A percentile compares a stretch with the other conserved stretches of the same genome.
phyloP scores from a whole-genome alignment of 1,139 yeast genomes.

The Sugiyamaella grinbergsii region DNA sequence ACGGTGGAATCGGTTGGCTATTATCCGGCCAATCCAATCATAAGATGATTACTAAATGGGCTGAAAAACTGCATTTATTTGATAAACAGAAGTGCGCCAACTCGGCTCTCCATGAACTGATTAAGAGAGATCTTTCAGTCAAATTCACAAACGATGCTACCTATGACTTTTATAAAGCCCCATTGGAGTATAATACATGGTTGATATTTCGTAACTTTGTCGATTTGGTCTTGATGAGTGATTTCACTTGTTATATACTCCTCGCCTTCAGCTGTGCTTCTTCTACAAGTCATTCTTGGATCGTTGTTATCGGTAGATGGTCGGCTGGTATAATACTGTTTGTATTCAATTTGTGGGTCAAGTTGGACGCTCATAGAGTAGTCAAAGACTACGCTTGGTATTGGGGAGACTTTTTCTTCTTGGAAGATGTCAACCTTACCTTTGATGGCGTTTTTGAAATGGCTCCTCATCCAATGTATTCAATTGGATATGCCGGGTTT shows the following conservation, averaged over 20 bases:
- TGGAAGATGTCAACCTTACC: constrained; percentile 76
- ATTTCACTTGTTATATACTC: constrained; percentile 74
- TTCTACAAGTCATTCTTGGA: constrained; percentile 45
- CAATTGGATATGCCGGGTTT: constrained; percentile 86
- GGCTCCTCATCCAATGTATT: constrained; percentile 94
- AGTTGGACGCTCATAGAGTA: constrained; percentile 84
- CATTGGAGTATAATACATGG: constrained; percentile 85
- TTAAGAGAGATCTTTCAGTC: constrained; percentile 54
- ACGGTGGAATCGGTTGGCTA: constrained; percentile 76
- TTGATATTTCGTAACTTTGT: constrained; percentile 76
- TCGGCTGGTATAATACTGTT: constrained; percentile 52
- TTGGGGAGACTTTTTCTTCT: constrained; percentile 92
- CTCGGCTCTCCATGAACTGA: constrained; percentile 48
- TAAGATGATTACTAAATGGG: constrained; percentile 58
- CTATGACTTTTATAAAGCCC: constrained; percentile 55
- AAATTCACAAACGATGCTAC: constrained; percentile 56
- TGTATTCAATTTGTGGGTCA: constrained; percentile 81
- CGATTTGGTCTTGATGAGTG: constrained; percentile 83
- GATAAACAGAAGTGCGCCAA: constrained; percentile 34
- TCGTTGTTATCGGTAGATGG: constrained; percentile 45
- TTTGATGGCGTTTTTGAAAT: constrained; percentile 91
- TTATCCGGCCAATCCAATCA: constrained; percentile 68
- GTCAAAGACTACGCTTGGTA: constrained; percentile 94
- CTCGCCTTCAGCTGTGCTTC: constrained; percentile 62
- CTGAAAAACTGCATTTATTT: constrained; percentile 54